Base-by-base conservation (phyloP, 2,329 filamentous ascomycete genomes). In the Beauveria brongniartii region DNA sequence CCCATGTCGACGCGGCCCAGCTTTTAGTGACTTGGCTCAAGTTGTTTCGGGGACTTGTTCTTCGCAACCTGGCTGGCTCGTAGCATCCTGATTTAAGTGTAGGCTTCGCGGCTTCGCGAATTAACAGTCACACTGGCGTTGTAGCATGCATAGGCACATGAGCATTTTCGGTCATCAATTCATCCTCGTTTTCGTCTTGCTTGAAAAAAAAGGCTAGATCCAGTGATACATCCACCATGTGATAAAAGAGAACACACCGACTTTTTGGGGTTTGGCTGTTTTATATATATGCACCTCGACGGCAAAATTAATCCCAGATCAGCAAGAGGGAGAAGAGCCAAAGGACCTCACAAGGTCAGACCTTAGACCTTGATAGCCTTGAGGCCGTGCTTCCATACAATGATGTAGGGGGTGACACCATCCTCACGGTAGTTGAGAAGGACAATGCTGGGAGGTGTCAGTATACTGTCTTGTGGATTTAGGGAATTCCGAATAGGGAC, bases 341-440 rank as follows among this genome's bases (percentile, higher is more conserved):
- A 59, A 26, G 60, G 48, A 28, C 55, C n/a, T 37, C 55, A n/a
- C n/a, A 18, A 26, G 43, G 28, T 22, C 50, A 55, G 24, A 51
- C 24, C 67, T 82, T 93, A 99, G 69, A 97, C 92, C 90, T 99
- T 97, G 82, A 86, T 86, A 81, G 89, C 88, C 69, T 80, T 81
- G 66, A 97, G 78, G 73, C 93, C 94, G 80, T 97, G 89, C 86
- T 97, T 97, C 93, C 92, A 97, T 80, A 95, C 80, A 68, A 86
- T 89, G 70, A 96, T 82, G 74, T 84, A 99, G 63, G 94, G 94
- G 61, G 93, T 97, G 68, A 88, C 77, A 76, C 94, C 94, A 71
- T 97, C 94, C 76, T 96, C 92, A 71, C 94, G 93, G 86, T 96
- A 99, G 85, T 97, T 95, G 74, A 97, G 89, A 68, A 97, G 90